These are phyloP conservation scores for Vigna angularis DNA, from an alignment of 306 rosid species.

Conservation along the genomic window DNA sequence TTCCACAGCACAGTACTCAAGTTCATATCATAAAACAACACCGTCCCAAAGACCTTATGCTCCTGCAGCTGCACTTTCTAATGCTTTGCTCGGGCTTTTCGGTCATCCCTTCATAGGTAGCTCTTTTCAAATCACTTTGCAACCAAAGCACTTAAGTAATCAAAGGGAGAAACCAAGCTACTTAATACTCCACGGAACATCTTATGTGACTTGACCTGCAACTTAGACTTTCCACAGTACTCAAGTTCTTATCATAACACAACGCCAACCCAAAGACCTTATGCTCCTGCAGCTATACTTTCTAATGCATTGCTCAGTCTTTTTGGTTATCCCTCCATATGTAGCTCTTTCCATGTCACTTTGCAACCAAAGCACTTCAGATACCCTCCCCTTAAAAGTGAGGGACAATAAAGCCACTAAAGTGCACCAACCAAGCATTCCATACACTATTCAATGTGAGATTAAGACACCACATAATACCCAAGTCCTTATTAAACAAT, in stretches of 20 bases:
- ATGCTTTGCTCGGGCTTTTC: too few relatives aligned
- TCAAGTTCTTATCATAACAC: background rate
- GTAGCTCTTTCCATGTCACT: background rate
- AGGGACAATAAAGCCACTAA: background rate
- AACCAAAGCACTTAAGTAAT: too few relatives aligned
- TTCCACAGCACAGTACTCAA: too few relatives aligned
- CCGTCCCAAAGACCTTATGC: too few relatives aligned
- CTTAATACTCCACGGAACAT: too few relatives aligned
- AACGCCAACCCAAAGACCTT: background rate
- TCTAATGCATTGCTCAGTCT: background rate
- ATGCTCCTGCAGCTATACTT: background rate
- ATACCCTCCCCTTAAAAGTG: background rate
- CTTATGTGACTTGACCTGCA: too few relatives aligned
- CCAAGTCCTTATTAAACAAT: background rate
- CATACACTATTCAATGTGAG: background rate
- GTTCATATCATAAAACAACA: too few relatives aligned
- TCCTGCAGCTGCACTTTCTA: too few relatives aligned
- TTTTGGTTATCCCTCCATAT: background rate
- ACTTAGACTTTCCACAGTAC: background rate
- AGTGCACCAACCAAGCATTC: background rate
- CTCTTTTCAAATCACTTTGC: too few relatives aligned
- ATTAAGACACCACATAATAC: background rate
- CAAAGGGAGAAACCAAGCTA: too few relatives aligned
- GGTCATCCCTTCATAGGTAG: too few relatives aligned
- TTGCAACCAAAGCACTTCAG: background rate